These are phyloP conservation scores for Naganishia friedmannii DNA, from an alignment of 768 basidiomycete species.

Conservation along the genomic window DNA sequence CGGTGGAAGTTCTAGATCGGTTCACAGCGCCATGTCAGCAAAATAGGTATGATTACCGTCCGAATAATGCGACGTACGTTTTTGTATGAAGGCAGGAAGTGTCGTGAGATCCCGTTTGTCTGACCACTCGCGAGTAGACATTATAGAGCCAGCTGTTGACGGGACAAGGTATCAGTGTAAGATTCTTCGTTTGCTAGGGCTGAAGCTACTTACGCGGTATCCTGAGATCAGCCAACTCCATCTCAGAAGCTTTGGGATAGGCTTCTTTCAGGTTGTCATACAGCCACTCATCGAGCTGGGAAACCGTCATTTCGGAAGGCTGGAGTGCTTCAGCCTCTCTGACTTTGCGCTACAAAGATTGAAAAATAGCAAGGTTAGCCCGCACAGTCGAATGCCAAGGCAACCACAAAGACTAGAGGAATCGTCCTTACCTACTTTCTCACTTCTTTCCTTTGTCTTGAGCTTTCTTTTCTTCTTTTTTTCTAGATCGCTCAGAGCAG, in stretches of 20 bases:
- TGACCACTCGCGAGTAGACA: conserved; percentile 72
- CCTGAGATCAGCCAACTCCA: conserved; percentile 75
- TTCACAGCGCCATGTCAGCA: no score
- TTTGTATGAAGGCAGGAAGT: conserved; percentile 70
- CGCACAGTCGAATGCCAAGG: background rate
- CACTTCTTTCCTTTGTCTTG: conserved; percentile 47
- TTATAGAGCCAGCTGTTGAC: conserved; percentile 66
- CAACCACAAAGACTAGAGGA: background rate
- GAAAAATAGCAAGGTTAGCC: background rate
- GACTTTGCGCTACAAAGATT: conserved; percentile 16
- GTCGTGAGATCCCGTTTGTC: conserved; percentile 68
- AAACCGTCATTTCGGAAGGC: conserved; percentile 24
- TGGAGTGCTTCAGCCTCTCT: conserved; percentile 23
- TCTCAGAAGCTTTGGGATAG: conserved; percentile 64
- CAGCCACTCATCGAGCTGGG: conserved; percentile 25
- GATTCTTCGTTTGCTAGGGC: background rate
- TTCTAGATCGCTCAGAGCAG: conserved; percentile 33
- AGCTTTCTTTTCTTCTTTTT: conserved; percentile 48
- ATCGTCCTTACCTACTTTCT: conserved; percentile 39
- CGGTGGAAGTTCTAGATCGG: conserved; percentile 26
- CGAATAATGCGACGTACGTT: conserved; percentile 57
- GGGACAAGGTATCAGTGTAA: background rate
- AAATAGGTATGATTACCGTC: background rate
- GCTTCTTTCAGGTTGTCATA: conserved; percentile 54
- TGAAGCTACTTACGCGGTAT: conserved; percentile 66